Evolutionary conservation across 2,329 filamentous ascomycete genomes (phyloP).

Genomic region (Claviceps sp.): DNA sequence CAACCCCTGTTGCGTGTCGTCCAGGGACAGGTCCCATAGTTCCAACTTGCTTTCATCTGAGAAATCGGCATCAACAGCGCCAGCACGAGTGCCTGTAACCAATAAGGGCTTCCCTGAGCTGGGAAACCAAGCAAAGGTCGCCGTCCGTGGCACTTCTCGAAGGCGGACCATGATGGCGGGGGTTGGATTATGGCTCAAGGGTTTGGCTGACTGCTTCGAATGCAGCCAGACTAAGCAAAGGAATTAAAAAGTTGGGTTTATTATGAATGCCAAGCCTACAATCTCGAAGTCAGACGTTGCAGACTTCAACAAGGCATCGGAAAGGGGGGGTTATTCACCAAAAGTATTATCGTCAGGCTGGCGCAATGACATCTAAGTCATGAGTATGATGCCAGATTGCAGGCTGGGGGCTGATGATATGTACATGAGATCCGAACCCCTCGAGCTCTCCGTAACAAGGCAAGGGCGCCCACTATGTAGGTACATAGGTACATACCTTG

Average conservation of each 20-base stretch:
- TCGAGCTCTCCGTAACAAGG: constrained; percentile 11
- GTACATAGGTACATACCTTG: no score
- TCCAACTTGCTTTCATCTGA: constrained; percentile 95
- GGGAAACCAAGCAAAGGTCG: constrained; percentile 93
- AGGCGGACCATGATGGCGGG: constrained; percentile 71
- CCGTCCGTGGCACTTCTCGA: constrained; percentile 91
- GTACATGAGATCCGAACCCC: constrained; percentile 9
- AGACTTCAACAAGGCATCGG: background rate
- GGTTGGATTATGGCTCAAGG: constrained; percentile 7
- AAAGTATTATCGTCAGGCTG: constrained; percentile 5
- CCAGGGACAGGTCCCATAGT: constrained; percentile 85
- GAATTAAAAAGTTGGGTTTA: background rate
- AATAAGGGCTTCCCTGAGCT: constrained; percentile 66
- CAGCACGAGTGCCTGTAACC: constrained; percentile 86
- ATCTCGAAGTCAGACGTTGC: constrained; percentile 1
- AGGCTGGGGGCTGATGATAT: constrained; percentile 15
- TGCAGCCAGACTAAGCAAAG: constrained; percentile 3
- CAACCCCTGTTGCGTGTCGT: constrained; percentile 58
- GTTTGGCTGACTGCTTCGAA: constrained; percentile 8
- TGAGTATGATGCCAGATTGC: constrained; percentile 33
- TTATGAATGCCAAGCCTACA: constrained; percentile 1
- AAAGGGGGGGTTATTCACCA: constrained; percentile 3
- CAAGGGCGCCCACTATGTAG: background rate
- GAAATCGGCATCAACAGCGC: constrained; percentile 93
- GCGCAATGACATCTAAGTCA: constrained; percentile 12